Evolutionary conservation across 169 alveolate species (phyloP).

Genomic region (Plasmodium blacklocki): DNA sequence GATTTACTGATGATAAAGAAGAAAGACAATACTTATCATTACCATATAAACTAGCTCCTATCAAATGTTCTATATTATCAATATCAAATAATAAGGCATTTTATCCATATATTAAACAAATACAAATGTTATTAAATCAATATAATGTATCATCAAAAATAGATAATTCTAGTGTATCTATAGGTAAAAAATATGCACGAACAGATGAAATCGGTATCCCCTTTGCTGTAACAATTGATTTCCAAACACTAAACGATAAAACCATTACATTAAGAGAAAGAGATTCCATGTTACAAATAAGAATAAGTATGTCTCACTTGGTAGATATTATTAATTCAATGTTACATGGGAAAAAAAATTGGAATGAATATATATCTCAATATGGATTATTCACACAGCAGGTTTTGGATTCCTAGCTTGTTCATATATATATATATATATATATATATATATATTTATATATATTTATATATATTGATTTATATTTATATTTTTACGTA

Average conservation of each 20-base stretch:
- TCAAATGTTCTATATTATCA: constrained; percentile 95
- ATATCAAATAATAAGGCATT: constrained; percentile 91
- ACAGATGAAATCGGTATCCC: constrained; percentile 99
- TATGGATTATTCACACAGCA: constrained; percentile 83
- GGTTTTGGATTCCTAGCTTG: constrained; percentile 7
- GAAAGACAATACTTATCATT: constrained; percentile 94
- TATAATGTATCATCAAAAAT: constrained; percentile 92
- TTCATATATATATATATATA: no score
- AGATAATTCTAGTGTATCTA: constrained; percentile 94
- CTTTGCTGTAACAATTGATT: constrained; percentile 97
- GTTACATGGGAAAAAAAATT: constrained; percentile 75
- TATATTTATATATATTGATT: no score
- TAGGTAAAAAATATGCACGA: constrained; percentile 97
- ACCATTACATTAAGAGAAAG: constrained; percentile 97
- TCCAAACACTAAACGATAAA: constrained; percentile 92
- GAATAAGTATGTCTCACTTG: constrained; percentile 86
- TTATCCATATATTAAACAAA: constrained; percentile 82
- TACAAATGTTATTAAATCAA: constrained; percentile 70
- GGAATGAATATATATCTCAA: constrained; percentile 81
- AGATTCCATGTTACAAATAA: constrained; percentile 94
- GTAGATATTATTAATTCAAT: constrained; percentile 77
- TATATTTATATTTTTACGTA: no score
- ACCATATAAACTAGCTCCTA: constrained; percentile 96
- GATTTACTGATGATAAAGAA: constrained; percentile 83
- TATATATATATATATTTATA: no score